phyloP scores from a whole-genome alignment of 352 stramenopile genomes.

The Pythium grandisporangium region DNA sequence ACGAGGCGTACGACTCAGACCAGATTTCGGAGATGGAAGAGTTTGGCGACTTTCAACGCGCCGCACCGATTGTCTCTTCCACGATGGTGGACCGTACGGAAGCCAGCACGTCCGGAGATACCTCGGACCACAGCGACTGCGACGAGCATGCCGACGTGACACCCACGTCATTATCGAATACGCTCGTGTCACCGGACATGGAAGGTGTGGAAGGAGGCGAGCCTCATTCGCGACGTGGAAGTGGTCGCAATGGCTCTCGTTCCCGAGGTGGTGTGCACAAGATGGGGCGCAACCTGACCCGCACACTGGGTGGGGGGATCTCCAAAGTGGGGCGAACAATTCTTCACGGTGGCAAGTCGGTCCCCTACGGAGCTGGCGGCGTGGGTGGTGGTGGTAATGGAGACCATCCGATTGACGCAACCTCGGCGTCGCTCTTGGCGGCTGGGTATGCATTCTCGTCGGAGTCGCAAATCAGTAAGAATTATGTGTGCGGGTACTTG shows the following conservation, averaged over 20 bases:
- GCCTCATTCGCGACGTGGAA: too few species aligned
- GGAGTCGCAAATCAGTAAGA: conserved; percentile 66
- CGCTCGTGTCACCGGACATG: neutral
- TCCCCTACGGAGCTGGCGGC: too few species aligned
- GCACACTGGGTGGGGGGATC: conserved; percentile 68
- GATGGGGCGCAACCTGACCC: conserved; percentile 70
- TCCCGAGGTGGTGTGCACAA: conserved; percentile 55
- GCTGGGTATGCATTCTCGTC: conserved; percentile 62
- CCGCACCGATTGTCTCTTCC: too few species aligned
- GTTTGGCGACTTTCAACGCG: conserved; percentile 40
- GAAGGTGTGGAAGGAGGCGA: too few species aligned
- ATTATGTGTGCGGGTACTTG: conserved; percentile 76
- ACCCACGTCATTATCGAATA: conserved; percentile 1
- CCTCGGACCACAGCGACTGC: conserved; percentile 5
- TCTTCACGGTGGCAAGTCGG: conserved; percentile 54
- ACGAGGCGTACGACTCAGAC: conserved; percentile 65
- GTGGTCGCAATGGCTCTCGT: conserved; percentile 6
- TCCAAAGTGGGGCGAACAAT: conserved; percentile 74
- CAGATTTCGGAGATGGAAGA: conserved; percentile 69
- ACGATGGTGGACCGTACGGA: too few species aligned
- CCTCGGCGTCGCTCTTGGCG: conserved; percentile 21
- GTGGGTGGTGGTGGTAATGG: too few species aligned
- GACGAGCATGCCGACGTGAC: conserved; percentile 1
- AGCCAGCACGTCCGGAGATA: conserved; percentile 1
- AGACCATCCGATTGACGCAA: conserved; percentile 10